phyloP scores from a whole-genome alignment of 2,329 filamentous ascomycete genomes.

The Exserohilum rostratum region DNA sequence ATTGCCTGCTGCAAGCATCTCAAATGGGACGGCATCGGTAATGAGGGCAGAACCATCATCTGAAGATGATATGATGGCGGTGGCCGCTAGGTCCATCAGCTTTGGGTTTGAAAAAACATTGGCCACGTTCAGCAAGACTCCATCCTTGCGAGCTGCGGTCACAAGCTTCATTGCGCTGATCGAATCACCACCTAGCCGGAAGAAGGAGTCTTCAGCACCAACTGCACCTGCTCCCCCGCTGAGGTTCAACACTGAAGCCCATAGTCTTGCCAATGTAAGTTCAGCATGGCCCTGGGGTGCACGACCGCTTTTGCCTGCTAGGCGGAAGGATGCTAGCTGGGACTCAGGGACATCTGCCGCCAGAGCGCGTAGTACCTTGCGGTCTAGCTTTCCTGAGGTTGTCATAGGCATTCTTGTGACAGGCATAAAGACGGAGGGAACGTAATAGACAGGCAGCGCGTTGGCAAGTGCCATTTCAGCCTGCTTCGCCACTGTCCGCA shows the following conservation, averaged over 20 bases:
- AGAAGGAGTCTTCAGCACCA: conserved; percentile 54
- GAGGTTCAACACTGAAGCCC: conserved; percentile 50
- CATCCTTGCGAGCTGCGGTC: conserved; percentile 48
- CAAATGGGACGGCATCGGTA: conserved; percentile 29
- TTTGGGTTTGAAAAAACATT: conserved; percentile 54
- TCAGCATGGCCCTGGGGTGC: conserved; percentile 34
- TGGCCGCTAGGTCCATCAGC: conserved; percentile 51
- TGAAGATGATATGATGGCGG: conserved; percentile 26
- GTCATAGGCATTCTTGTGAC: conserved; percentile 50
- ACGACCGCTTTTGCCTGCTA: conserved; percentile 39
- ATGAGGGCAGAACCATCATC: conserved; percentile 24
- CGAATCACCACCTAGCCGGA: conserved; percentile 55
- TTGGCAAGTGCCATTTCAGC: conserved; percentile 36
- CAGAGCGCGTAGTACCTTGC: conserved; percentile 47
- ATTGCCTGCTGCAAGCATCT: conserved; percentile 26
- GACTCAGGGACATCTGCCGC: conserved; percentile 41
- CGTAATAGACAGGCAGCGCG: conserved; percentile 51
- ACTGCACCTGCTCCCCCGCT: conserved; percentile 41
- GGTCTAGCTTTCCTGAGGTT: conserved; percentile 53
- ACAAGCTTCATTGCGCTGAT: conserved; percentile 56
- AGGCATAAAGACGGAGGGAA: conserved; percentile 53
- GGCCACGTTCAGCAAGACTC: conserved; percentile 50
- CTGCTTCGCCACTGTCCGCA: conserved; percentile 28
- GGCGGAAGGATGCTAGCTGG: conserved; percentile 29
- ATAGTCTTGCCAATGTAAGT: conserved; percentile 38